These are phyloP conservation scores for Globisporangium barbulae DNA, from an alignment of 352 stramenopile genomes.

Conservation along the genomic window DNA sequence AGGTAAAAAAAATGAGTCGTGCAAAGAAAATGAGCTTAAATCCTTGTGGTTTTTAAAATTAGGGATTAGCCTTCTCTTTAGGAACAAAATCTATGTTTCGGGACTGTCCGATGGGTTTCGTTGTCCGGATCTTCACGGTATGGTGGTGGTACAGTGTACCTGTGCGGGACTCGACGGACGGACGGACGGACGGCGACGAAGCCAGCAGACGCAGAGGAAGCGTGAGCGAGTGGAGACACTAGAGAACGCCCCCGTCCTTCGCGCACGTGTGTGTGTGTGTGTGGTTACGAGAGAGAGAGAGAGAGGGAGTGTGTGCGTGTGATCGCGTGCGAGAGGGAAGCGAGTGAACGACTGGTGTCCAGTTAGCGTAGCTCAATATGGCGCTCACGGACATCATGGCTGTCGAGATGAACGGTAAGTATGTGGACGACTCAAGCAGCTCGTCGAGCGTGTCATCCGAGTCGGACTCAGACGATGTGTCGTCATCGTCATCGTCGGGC, in stretches of 20 bases:
- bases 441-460: conserved; percentile 77
- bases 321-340: background rate
- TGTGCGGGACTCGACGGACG: conserved; percentile 9
- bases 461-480: conserved; percentile 47
- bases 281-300: conserved; percentile 2
- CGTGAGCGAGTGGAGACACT: background rate
- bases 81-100: too few relatives aligned
- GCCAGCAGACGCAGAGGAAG: background rate
- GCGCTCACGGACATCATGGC: conserved; percentile 73
- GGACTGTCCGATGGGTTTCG: background rate
- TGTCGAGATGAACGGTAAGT: conserved; percentile 70
- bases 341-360: background rate
- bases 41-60: too few relatives aligned
- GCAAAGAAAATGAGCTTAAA: too few relatives aligned
- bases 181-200: conserved; percentile 2
- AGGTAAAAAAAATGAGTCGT: too few relatives aligned
- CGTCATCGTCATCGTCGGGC: conserved; percentile 31
- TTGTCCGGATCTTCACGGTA: too few relatives aligned
- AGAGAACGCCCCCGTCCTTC: background rate
- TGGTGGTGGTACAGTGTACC: too few relatives aligned
- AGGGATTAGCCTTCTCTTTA: too few relatives aligned
- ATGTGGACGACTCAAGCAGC: conserved; percentile 71
- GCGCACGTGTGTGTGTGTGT: background rate
- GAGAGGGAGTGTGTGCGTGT: background rate
- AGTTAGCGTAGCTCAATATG: conserved; percentile 29